Base-by-base conservation (phyloP, 2,329 filamentous ascomycete species). In the Fusarium paranaense region DNA sequence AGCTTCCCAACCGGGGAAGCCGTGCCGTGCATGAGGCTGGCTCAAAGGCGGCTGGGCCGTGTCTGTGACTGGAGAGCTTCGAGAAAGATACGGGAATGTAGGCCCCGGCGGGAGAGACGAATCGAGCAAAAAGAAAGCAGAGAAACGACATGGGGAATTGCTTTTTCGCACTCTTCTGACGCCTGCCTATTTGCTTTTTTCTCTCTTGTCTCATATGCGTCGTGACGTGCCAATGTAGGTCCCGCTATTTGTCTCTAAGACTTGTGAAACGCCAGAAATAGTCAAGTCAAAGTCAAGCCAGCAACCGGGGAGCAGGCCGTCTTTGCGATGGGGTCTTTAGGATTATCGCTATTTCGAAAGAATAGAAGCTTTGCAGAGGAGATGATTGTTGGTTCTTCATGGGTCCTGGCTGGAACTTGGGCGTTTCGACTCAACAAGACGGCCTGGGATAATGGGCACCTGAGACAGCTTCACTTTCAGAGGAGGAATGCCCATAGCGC, bases 21-120 rank as follows among this genome's bases (percentile, higher is more conserved):
- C 52, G 60, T 27, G 38, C 57, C 47, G 61, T 67, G 68, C n/a
- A 52, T 56, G 74, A 73, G 68, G 74, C 72, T 78, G 74, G 66
- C 67, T 69, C 16, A 62, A 71, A 65, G 30, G 18, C 54, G 35
- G 25, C 33, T 54, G 32, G 69, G 62, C 45, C 52, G 25, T 38
- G 64, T 38, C 58, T 70, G 64, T 63, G 61, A 60, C 45, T 30
- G 27, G 50, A 37, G 50, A 64, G 52, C 72, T 76, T 68, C 62
- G 67, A 71, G 64, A 74, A 76, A 67, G 56, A 59, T 58, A 40
- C 61, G 62, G 57, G 62, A 64, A 69, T 54, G 63, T 33, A 35
- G 35, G 30, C 42, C 57, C 42, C 13, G 38, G 56, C 22, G 40
- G 30, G 66, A 35, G 25, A 50, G 25, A 50, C 22, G 45, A 50